Base-by-base conservation (phyloP, 176 grass and related monocot species). In the Poa annua region DNA sequence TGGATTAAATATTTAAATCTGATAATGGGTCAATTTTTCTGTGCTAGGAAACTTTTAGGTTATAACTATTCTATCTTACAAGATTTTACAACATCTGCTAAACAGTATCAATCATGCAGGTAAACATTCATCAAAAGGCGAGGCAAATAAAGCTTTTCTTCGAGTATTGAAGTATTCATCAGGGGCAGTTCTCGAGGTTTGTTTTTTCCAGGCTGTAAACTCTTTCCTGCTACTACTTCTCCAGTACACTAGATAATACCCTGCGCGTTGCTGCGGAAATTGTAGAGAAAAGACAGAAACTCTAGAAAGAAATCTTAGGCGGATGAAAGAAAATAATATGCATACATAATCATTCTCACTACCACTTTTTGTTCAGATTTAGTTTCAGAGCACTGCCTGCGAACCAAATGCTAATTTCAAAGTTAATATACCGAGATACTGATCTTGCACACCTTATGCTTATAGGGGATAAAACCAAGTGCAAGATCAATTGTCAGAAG, bases 121-220 rank as follows among this genome's bases (percentile, higher is more conserved):
- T 87, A 94, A 94, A 90, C 83, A 83, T 70, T 96, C 91, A 34
- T 70, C 91, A 74, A 91, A 87, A 91, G 89, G 77, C 19, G 82
- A 94, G 45, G 80, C 81, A 29, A 85, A 79, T 84, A 99, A 99
- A 85, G 87, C 89, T 84, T 94, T 92, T 85, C 93, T 99, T 69
- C 87, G 87, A 73, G 96, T 94, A 84, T 80, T 99, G 74, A 96
- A 99, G 69, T 99, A 99, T 89, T 99, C 97, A 82, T 96, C 97
- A 13, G 97, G 97, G 32, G 93, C 93, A 71, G 91, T 94, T 57
- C 97, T 99, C 76, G 97, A 99, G 97, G 97, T 96, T 78, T 71
- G 85, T 85, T 95, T 29, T 29, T 95, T 87, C 79, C 51, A 66
- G 21, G 64, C 42, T 81, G 16, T 55, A 77, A 74, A 82, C 73